Base-by-base conservation (phyloP, 2,329 filamentous ascomycete genomes). In the Penicillium glabrum region DNA sequence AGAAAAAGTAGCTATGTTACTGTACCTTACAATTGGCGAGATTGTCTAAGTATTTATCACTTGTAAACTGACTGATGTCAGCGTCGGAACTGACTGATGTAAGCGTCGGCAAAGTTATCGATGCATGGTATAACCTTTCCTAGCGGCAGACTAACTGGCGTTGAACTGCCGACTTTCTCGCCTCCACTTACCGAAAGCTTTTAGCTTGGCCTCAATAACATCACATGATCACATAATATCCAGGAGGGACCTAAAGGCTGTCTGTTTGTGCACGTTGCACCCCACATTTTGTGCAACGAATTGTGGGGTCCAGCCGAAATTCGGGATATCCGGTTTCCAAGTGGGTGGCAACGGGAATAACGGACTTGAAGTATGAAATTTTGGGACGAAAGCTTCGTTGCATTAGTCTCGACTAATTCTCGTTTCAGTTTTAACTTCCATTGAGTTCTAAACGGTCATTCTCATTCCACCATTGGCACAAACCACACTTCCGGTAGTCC, bases 381-480 rank as follows among this genome's bases (percentile, higher is more conserved):
- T 33, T 6, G 5, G 11, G 31, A 16, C 14, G 5, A 33, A 33
- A 33, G 5, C 31, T 33, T 16, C 2, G 11, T 31, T 31, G 29
- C 13, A 31, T 31, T 31, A 13, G 13, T 13, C 11, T 31, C 29
- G 4, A 14, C 29, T 31, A 5, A 5, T 33, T 1, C 14, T 31
- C 14, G 2, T 16, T 33, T 33, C 5, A 5, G 2, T 1, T 33
- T 5, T 33, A 0, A 3, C 13, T 13, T 23, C 19, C 10, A 41
- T 33, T 35, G 10, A 35, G 24, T 13, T 26, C 21, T 53, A 53
- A 13, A 35, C 43, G n/a, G 43, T 64, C 75, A 86, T 83, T 58
- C 80, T 82, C 84, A 91, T 87, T 7, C 90, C 90, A 1, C 90
- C 90, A 69, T 93, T 93, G 8, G 89, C 89, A 75, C 87, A 90